Evolutionary conservation across 2,329 filamentous ascomycete species (phyloP).

Genomic region (Sphaerulina vaccinii): DNA sequence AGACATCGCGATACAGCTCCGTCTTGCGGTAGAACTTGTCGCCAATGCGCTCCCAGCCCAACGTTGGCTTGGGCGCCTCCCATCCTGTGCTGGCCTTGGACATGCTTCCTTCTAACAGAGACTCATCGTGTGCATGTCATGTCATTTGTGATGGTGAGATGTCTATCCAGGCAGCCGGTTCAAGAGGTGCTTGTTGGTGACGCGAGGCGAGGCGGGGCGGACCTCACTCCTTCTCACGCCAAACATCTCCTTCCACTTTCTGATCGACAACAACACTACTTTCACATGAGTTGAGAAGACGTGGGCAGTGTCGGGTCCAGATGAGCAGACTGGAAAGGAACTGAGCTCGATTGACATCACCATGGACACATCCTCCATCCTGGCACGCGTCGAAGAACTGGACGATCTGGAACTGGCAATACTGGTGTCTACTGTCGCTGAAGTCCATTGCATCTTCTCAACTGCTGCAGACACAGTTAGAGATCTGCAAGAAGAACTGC

Average conservation of each 20-base stretch:
- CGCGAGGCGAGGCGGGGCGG: conserved; percentile 1
- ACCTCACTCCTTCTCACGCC: too few species aligned
- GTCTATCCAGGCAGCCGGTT: too few species aligned
- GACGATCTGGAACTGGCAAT: conserved; percentile 86
- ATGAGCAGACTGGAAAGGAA: too few species aligned
- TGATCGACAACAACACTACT: too few species aligned
- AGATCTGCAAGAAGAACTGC: conserved; percentile 30
- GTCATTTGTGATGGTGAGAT: neutral
- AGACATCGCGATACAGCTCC: conserved; percentile 87
- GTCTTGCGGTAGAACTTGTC: conserved; percentile 94
- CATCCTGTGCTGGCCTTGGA: conserved; percentile 79
- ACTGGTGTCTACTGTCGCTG: conserved; percentile 74
- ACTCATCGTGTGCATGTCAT: conserved; percentile 10
- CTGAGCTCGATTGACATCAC: too few species aligned
- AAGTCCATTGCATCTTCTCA: conserved; percentile 87
- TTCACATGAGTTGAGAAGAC: too few species aligned
- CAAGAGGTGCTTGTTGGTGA: too few species aligned
- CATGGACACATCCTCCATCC: conserved; percentile 7
- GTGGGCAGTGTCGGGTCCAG: neutral
- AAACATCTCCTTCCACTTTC: too few species aligned
- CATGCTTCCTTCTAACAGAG: conserved; percentile 29
- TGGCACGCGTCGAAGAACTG: conserved; percentile 67
- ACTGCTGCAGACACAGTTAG: conserved; percentile 53
- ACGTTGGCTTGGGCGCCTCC: conserved; percentile 77
- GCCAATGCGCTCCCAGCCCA: conserved; percentile 91